phyloP scores from a whole-genome alignment of 202 grass and related monocot genomes.

The Setaria viridis region DNA sequence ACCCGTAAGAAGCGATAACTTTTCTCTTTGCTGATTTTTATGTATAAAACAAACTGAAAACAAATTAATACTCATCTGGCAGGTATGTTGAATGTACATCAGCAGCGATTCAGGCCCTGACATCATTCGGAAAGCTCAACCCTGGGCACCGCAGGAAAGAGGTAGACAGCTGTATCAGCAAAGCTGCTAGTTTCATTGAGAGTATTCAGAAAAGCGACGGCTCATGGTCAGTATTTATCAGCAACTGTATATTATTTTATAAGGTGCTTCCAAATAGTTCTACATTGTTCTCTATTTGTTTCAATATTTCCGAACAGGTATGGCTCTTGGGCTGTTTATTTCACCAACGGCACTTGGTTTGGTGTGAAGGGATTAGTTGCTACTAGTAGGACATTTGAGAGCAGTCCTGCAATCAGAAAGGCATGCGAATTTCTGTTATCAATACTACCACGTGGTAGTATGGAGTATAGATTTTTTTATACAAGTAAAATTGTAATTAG shows the following conservation, averaged over 20 bases:
- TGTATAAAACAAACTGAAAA: constrained; percentile 43
- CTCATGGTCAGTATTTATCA: constrained; percentile 70
- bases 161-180: constrained; percentile 75
- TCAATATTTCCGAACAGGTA: constrained; percentile 63
- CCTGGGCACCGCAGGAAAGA: constrained; percentile 77
- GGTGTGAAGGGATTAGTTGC: constrained; percentile 74
- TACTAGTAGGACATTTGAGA: constrained; percentile 73
- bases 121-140: constrained; percentile 83
- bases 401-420: constrained; percentile 66
- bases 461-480: too few relatives aligned
- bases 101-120: constrained; percentile 82
- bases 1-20: constrained; percentile 73
- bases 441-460: constrained; percentile 22
- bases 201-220: constrained; percentile 73
- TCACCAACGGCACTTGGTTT: constrained; percentile 92
- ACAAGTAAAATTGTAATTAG: too few relatives aligned
- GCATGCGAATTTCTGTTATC: constrained; percentile 79
- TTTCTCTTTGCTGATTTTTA: constrained; percentile 35
- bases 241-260: not conserved
- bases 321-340: constrained; percentile 90
- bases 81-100: constrained; percentile 98
- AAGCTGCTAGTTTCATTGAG: constrained; percentile 72
- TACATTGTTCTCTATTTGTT: constrained; percentile 15
- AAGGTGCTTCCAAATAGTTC: constrained; percentile 2
- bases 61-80: constrained; percentile 22